A percentile compares a stretch with the other conserved stretches of the same genome.
Evolutionary conservation across 1,284 basidiomycete genomes (phyloP).

Genomic region (Cryptococcus neoformans): DNA sequence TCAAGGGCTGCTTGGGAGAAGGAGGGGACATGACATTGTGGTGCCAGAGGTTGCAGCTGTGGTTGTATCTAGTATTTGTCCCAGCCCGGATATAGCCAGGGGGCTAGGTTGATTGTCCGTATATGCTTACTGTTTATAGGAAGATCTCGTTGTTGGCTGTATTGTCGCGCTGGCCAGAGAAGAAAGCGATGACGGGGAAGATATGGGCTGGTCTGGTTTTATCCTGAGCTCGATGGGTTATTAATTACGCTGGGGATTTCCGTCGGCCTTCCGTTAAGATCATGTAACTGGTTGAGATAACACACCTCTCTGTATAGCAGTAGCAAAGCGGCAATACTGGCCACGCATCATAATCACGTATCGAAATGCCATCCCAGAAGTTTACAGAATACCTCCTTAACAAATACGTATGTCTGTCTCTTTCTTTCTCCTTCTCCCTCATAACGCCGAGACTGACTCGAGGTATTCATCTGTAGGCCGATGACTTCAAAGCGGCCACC

Average conservation of each 20-base stretch:
- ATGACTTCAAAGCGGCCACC: conserved; percentile 51
- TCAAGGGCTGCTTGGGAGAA: background rate
- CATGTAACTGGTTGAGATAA: background rate
- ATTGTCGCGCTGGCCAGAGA: background rate
- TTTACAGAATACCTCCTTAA: conserved; percentile 15
- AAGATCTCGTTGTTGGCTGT: background rate
- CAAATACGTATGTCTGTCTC: conserved; percentile 14
- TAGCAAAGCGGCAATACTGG: background rate
- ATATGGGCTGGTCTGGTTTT: background rate
- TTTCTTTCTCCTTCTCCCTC: background rate
- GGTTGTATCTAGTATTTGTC: too few species aligned
- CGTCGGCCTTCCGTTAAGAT: background rate
- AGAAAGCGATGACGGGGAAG: background rate
- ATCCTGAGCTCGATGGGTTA: too few species aligned
- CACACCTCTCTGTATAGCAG: too few species aligned
- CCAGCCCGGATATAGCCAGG: background rate
- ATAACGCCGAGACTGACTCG: background rate
- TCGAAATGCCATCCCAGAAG: conserved; percentile 6
- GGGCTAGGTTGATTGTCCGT: too few species aligned
- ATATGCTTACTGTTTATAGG: too few species aligned
- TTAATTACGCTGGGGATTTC: background rate
- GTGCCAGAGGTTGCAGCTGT: background rate
- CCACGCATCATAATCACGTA: too few species aligned
- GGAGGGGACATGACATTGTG: conserved; percentile 11
- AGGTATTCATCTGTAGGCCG: conserved; percentile 7